phyloP scores from a whole-genome alignment of 495 filamentous ascomycete genomes.

The Aspergillus bertholletiae region DNA sequence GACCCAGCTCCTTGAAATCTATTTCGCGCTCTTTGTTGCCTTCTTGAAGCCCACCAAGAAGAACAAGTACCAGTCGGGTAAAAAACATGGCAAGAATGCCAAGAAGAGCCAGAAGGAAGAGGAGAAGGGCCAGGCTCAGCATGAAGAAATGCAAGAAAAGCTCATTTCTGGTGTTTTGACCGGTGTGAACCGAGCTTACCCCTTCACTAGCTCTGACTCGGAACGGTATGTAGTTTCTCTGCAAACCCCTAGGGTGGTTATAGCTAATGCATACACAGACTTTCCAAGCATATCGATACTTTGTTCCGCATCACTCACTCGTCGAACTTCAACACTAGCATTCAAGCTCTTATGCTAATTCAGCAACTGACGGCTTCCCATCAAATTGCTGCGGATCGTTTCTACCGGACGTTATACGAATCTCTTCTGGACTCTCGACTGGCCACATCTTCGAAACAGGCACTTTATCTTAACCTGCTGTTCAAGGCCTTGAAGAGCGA shows the following conservation, averaged over 20 bases:
- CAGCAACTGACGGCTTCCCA: slow-evolving; percentile 84
- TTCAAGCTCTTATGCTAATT: slow-evolving; percentile 93
- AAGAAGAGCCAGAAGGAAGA: slow-evolving; percentile 38
- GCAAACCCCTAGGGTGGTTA: neutral
- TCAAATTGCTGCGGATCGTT: slow-evolving; percentile 76
- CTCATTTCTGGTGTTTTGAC: slow-evolving; percentile 85
- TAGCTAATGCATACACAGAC: slow-evolving; percentile 34
- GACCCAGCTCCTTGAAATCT: slow-evolving; percentile 76
- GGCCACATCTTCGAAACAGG: slow-evolving; percentile 86
- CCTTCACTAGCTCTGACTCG: slow-evolving; percentile 80
- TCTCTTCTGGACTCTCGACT: slow-evolving; percentile 88
- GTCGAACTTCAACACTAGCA: slow-evolving; percentile 96
- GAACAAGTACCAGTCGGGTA: slow-evolving; percentile 19
- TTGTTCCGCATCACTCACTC: slow-evolving; percentile 95
- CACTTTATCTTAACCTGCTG: slow-evolving; percentile 87
- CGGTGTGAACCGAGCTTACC: slow-evolving; percentile 92
- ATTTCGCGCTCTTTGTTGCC: slow-evolving; percentile 80
- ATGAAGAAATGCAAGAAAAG: slow-evolving; percentile 78
- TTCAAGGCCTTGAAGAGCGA: slow-evolving; percentile 86
- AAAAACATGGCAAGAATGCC: slow-evolving; percentile 22
- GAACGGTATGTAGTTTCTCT: slow-evolving; percentile 51
- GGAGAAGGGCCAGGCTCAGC: slow-evolving; percentile 49
- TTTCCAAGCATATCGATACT: slow-evolving; percentile 87
- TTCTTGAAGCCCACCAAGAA: slow-evolving; percentile 61
- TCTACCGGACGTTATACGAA: slow-evolving; percentile 93